Evolutionary conservation across 2,329 filamentous ascomycete genomes (phyloP), one percentile per base, ranked within the genome.

Genomic region (Domatiomyces catenatus): DNA sequence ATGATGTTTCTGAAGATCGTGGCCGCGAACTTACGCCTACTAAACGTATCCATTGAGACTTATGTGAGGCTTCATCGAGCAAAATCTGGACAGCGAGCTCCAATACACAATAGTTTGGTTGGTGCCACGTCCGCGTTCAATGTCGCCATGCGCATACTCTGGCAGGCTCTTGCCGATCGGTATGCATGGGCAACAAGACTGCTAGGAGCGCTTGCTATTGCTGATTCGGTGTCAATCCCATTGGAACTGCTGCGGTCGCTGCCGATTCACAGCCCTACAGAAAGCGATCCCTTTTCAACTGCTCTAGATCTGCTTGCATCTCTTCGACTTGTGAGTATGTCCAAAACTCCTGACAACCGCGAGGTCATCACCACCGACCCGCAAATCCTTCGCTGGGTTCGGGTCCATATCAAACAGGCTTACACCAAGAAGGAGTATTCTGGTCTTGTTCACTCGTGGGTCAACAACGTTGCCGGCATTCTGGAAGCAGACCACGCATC

Each of bases 81-180:
- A 39, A 39, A 15, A 2, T 10, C 32, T 39, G 32, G 32, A 2
- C 15, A 39, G 32, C 32, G 32, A 15, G 10, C 12, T 39, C 32
- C 32, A 15, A 39, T 5, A 39, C 32, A 15, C 12, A 39, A 39
- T 5, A 12, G 5, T 15, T 39, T 39, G 15, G 32, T 12, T 15
- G 15, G 32, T 10, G 8, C 20, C 5, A 51, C 50, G n/a, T 53
- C 52, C 8, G 57, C 47, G n/a, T 69, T 72, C 32, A 79, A 80
- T 2, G 81, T 80, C 19, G 94, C 78, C 45, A 92, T 82, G 62
- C 92, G 84, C 52, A 49, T 52, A n/a, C 44, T 54, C 8, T 54
- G 52, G 52, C 43, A 54, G 10, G 42, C 47, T 5, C 47, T 54
- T 18, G 46, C 48, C 36, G 50, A 54, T 24, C 50, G 50, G 22